Base-by-base conservation (phyloP, 176 grass and related monocot species). In the Poa annua region DNA sequence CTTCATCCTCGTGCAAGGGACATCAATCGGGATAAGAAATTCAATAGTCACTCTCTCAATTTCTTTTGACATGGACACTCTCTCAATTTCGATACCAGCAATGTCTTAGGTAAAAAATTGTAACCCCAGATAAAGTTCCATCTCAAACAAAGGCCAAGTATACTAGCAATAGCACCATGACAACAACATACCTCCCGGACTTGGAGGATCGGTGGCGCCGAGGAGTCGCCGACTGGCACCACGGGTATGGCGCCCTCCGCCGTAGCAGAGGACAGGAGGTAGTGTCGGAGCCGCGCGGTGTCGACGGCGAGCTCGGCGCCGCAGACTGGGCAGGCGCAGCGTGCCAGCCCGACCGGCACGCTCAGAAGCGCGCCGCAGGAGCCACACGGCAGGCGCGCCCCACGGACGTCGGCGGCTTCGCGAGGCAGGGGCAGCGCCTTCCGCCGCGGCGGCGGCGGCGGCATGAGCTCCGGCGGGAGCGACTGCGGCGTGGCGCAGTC, bases 401-500 rank as follows among this genome's bases (percentile, higher is more conserved):
- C 85, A 13, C 79, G 84, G 50, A 78, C 64, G 41, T 89, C 77
- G 10, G 82, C 82, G 51, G 73, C 87, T 22, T 85, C 91, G 36
- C 82, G 81, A 22, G 84, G 91, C 26, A 89, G 74, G 6, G 88
- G 88, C 5, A 93, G 76, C 11, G 91, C 91, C 22, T 66, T 80
- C 34, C 87, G 71, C 10, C 82, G 65, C 1, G 53, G 91, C 57
- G 86, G 81, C 34, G 78, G 76, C 65, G 75, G 35, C 9, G 88
- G 82, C 85, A 93, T 88, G 71, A 93, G 88, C 54, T 93, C 91
- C 10, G 81, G 91, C 2, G 91, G 85, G 1, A 93, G 91, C 44
- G 80, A 60, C 62, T 93, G 88, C 57, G 85, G 80, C 42, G 65
- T 88, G 34, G 51, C 70, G 85, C 91, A 93, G 65, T 88, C 85